Evolutionary conservation across 2,329 filamentous ascomycete genomes (phyloP).

Genomic region (Didymella exigua): DNA sequence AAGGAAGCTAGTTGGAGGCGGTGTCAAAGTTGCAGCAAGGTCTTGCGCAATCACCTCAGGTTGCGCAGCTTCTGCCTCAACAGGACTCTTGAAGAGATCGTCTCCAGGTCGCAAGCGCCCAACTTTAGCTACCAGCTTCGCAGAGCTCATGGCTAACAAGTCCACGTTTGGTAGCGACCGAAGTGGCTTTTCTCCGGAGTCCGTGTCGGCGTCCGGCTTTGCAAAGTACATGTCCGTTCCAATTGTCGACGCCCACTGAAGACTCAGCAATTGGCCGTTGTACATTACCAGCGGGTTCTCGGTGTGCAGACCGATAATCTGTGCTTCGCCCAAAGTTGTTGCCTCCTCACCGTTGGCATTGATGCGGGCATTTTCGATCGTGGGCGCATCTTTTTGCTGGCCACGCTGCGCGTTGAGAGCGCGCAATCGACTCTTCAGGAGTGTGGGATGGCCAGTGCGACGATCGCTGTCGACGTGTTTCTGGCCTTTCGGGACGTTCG

Average conservation of each 20-base stretch:
- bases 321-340: slow-evolving; percentile 58
- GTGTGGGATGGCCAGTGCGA: slow-evolving; percentile 31
- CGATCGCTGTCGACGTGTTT: slow-evolving; percentile 24
- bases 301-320: slow-evolving; percentile 83
- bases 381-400: slow-evolving; percentile 17
- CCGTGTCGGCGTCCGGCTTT: slow-evolving; percentile 30
- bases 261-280: slow-evolving; percentile 76
- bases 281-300: slow-evolving; percentile 79
- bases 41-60: background rate
- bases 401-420: slow-evolving; percentile 34
- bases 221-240: slow-evolving; percentile 82
- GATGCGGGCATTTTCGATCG: slow-evolving; percentile 14
- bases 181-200: slow-evolving; percentile 46
- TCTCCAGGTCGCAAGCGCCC: slow-evolving; percentile 58
- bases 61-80: background rate
- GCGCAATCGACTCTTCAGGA: slow-evolving; percentile 38
- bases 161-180: slow-evolving; percentile 56
- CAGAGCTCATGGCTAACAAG: slow-evolving; percentile 71
- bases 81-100: slow-evolving; percentile 29
- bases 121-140: slow-evolving; percentile 71
- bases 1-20: slow-evolving; percentile 48
- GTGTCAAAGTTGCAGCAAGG: slow-evolving; percentile 7
- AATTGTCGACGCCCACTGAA: slow-evolving; percentile 80
- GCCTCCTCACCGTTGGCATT: slow-evolving; percentile 3
- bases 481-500: slow-evolving; percentile 42